phyloP scores from a whole-genome alignment of 805 yeast genomes.

The Ogataea kodamae region DNA sequence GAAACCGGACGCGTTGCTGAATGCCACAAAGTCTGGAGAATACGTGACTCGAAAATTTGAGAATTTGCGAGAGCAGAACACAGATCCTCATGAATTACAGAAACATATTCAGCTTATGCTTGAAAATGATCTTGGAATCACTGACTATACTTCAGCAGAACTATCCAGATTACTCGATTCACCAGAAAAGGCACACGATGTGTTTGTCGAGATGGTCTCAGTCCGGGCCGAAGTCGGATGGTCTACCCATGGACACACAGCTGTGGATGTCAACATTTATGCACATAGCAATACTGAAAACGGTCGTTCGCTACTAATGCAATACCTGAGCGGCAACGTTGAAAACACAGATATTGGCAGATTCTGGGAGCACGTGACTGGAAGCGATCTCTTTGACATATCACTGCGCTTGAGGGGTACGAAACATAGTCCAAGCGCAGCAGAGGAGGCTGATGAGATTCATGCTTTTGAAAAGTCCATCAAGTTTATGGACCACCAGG shows the following conservation, averaged over 20 bases:
- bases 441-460: conserved; percentile 10
- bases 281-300: conserved; percentile 62
- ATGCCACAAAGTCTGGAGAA: conserved; percentile 77
- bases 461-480: conserved; percentile 12
- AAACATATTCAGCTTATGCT: conserved; percentile 55
- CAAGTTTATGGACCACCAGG: conserved; percentile 19
- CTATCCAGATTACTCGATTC: conserved; percentile 39
- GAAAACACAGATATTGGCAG: conserved; percentile 85
- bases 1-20: conserved; percentile 73
- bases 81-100: conserved; percentile 25
- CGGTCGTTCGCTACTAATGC: conserved; percentile 38
- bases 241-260: conserved; percentile 95
- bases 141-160: conserved; percentile 54
- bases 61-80: conserved; percentile 9
- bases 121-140: conserved; percentile 63
- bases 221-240: conserved; percentile 89
- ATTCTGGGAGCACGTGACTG: conserved; percentile 57
- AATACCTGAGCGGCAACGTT: conserved; percentile 67
- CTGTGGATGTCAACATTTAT: conserved; percentile 91
- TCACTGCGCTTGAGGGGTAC: conserved; percentile 49
- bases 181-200: conserved; percentile 37
- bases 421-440: conserved; percentile 39
- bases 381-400: conserved; percentile 45
- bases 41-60: conserved; percentile 49
- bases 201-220: conserved; percentile 68